phyloP scores from a whole-genome alignment of 257 asterid genomes.

The Fraxinus cuspidata region DNA sequence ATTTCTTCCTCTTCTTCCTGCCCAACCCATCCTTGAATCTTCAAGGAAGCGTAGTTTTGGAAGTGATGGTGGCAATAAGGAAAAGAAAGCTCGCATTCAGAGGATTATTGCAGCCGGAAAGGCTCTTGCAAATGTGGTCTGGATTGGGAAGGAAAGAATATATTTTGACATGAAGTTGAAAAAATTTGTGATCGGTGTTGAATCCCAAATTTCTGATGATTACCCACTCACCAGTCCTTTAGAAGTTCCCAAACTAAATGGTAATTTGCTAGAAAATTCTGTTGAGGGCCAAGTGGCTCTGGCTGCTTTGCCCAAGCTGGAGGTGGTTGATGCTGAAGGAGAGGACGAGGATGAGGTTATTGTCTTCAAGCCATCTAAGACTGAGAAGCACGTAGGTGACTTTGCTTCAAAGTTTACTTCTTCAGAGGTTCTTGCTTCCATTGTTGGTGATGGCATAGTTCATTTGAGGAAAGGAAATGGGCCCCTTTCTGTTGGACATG shows the following conservation, averaged over 20 bases:
- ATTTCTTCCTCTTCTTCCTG: constrained; percentile 73
- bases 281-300: constrained; percentile 30
- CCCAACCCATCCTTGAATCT: constrained; percentile 80
- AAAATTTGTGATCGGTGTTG: constrained; percentile 67
- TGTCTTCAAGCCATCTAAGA: constrained; percentile 68
- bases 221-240: constrained; percentile 29
- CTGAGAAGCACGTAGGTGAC: constrained; percentile 61
- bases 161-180: constrained; percentile 61
- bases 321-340: constrained; percentile 56
- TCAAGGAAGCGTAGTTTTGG: constrained; percentile 72
- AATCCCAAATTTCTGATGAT: constrained; percentile 62
- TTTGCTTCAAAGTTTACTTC: constrained; percentile 35
- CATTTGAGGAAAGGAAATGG: constrained; percentile 41
- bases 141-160: constrained; percentile 61
- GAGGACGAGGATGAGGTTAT: constrained; percentile 92
- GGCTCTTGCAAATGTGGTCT: constrained; percentile 70
- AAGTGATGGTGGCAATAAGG: constrained; percentile 59
- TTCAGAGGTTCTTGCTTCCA: constrained; percentile 35
- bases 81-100: constrained; percentile 59
- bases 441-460: constrained; percentile 31
- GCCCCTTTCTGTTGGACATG: constrained; percentile 42
- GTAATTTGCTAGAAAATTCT: constrained; percentile 27
- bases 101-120: constrained; percentile 91
- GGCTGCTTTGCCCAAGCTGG: constrained; percentile 38
- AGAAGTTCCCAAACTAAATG: constrained; percentile 40